These are phyloP conservation scores for Salix purpurea DNA, from an alignment of 345 rosid species.

Conservation along the genomic window DNA sequence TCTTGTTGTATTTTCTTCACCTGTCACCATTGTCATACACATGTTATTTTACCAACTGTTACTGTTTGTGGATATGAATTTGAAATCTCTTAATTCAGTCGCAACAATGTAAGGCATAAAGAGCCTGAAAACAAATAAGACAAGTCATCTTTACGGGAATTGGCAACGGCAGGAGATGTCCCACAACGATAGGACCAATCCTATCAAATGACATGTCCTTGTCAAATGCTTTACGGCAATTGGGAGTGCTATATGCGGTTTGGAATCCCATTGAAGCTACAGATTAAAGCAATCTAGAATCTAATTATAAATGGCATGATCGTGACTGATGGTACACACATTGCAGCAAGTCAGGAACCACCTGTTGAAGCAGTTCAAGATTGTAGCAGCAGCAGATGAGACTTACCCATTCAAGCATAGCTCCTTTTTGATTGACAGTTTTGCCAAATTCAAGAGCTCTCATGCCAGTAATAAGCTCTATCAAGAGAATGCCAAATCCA, in stretches of 20 bases:
- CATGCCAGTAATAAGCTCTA: slow-evolving; percentile 92
- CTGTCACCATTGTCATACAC: slow-evolving; percentile 29
- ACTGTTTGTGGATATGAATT: background rate
- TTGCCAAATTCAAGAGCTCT: slow-evolving; percentile 91
- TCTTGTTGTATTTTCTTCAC: slow-evolving; percentile 79
- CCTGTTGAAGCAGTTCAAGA: background rate
- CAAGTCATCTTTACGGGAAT: background rate
- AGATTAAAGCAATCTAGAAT: background rate
- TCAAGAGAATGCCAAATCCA: slow-evolving; percentile 86
- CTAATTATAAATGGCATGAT: background rate
- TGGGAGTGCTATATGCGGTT: background rate
- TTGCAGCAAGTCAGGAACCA: background rate
- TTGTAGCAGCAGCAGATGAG: background rate
- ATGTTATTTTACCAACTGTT: no score
- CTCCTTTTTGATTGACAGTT: slow-evolving; percentile 77
- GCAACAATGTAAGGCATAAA: background rate
- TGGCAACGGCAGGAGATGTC: background rate
- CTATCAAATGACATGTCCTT: background rate
- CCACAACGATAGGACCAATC: background rate
- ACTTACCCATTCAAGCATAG: slow-evolving; percentile 89
- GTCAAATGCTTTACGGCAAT: background rate
- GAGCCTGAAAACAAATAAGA: background rate
- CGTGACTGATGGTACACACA: background rate
- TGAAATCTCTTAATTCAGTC: background rate
- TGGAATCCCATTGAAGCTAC: background rate